A percentile compares a stretch with the other conserved stretches of the same genome.
Evolutionary conservation across 306 rosid genomes (phyloP).

Genomic region (Herpetospermum pedunculosum): DNA sequence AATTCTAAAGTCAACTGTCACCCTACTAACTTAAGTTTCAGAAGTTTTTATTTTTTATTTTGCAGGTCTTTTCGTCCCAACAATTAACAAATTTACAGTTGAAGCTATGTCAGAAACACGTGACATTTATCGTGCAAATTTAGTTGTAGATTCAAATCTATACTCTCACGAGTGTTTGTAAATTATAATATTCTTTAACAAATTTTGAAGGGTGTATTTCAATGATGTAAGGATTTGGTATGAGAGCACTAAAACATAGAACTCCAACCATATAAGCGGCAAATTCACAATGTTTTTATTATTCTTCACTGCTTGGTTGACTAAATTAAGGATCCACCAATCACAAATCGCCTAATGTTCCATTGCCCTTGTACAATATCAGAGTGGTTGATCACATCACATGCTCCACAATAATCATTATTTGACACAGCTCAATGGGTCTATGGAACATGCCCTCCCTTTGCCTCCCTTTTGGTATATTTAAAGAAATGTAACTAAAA

Average conservation of each 20-base stretch:
- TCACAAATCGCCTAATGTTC: not conserved
- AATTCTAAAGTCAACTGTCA: too few species aligned
- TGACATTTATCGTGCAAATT: too few species aligned
- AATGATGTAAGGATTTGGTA: not conserved
- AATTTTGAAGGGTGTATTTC: not conserved
- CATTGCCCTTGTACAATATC: not conserved
- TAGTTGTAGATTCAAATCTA: too few species aligned
- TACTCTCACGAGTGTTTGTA: too few species aligned
- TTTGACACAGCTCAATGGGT: not conserved
- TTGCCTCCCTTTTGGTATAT: not conserved
- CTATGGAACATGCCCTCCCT: not conserved
- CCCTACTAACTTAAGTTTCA: too few species aligned
- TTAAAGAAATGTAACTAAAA: not conserved
- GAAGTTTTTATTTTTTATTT: too few species aligned
- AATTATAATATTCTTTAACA: too few species aligned
- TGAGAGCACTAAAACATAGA: not conserved
- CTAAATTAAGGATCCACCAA: not conserved
- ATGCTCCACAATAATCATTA: slow-evolving; percentile 6
- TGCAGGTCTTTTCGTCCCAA: too few species aligned
- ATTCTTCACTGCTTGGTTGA: not conserved
- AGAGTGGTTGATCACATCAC: slow-evolving; percentile 4
- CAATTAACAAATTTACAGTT: too few species aligned
- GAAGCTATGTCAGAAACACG: too few species aligned
- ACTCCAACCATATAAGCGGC: not conserved
- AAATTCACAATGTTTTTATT: not conserved